Base-by-base conservation (phyloP, 208 protist species). In the Leptomonas pyrrhocoris region DNA sequence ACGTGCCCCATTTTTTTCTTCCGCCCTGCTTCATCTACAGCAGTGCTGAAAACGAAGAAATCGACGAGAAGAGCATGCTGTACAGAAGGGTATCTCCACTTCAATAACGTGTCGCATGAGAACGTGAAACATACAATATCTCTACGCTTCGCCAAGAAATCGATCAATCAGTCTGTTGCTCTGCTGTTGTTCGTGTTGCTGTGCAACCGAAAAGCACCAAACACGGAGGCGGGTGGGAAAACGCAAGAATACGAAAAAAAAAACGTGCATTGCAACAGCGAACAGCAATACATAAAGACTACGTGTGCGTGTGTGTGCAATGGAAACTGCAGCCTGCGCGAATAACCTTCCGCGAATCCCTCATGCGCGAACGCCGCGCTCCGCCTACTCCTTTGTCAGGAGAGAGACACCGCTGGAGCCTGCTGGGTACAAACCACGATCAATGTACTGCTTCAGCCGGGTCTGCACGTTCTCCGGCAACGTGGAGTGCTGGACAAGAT, bases 401-500 rank as follows among this genome's bases (percentile, higher is more conserved):
- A 70, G 69, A 13, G 80, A 83, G 5, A 90, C 75, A 9, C 84
- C 84, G 19, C 73, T 71, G 11, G 88, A 92, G 11, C 80, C 77
- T 13, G 79, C 67, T 6, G 88, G 88, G 76, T 96, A 93, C 18
- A 96, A 67, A 1, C 91, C 89, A 15, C 71, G 50, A 21, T 81
- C 48, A 15, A 62, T 36, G 50, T 77, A 80, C 51, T 80, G 59
- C 40, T 64, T 42, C 31, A 94, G 59, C 42, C 65, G 46, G 21
- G 66, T 55, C 46, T 71, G 72, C 53, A 88, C 68, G 25, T 51
- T 74, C 19, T 78, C 81, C 0, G 84, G 70, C 27, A 91, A 54
- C 2, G 59, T 34, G 30, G 79, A 57, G 12, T 48, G 65, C n/a
- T 43, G n/a, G 2, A 60, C 18, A 4, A 79, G 63, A 21, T 88